Percentiles rank a stretch among this genome's conserved stretches.
Evolutionary conservation across 495 filamentous ascomycete species (phyloP).

Genomic region (Podospora comata): DNA sequence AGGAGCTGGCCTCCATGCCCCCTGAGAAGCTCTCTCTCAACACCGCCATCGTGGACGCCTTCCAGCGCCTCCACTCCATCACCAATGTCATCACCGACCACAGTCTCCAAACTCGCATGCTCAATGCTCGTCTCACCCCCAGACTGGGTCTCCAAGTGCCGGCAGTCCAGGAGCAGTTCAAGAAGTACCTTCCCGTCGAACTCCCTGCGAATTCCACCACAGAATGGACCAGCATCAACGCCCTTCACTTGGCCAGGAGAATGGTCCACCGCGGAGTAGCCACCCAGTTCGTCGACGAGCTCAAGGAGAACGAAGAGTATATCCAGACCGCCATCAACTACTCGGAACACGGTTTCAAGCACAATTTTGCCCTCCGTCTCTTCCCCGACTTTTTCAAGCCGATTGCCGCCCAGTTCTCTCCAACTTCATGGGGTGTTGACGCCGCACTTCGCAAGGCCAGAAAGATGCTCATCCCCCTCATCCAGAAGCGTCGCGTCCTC

Average conservation of each 20-base stretch:
- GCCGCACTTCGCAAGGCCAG: neutral
- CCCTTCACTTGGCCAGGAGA: neutral
- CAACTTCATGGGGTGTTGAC: neutral
- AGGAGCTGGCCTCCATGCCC: neutral
- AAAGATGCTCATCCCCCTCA: neutral
- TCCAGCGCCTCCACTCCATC: neutral
- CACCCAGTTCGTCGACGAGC: neutral
- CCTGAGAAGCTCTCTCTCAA: neutral
- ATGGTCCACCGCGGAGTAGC: neutral
- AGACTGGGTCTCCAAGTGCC: neutral
- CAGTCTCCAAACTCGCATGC: neutral
- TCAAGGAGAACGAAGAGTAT: neutral
- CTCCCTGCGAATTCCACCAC: neutral
- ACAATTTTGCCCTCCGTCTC: neutral
- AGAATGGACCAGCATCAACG: neutral
- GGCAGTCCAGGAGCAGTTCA: neutral
- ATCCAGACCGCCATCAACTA: neutral
- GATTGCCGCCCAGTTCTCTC: neutral
- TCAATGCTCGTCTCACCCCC: neutral
- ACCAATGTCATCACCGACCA: neutral
- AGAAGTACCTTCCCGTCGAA: neutral
- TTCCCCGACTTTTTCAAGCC: neutral
- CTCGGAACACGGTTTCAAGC: neutral
- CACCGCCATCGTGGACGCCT: neutral
- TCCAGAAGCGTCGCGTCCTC: neutral